These are phyloP conservation scores for Xylaria nigripes DNA, from an alignment of 495 filamentous ascomycete genomes.

Conservation along the genomic window DNA sequence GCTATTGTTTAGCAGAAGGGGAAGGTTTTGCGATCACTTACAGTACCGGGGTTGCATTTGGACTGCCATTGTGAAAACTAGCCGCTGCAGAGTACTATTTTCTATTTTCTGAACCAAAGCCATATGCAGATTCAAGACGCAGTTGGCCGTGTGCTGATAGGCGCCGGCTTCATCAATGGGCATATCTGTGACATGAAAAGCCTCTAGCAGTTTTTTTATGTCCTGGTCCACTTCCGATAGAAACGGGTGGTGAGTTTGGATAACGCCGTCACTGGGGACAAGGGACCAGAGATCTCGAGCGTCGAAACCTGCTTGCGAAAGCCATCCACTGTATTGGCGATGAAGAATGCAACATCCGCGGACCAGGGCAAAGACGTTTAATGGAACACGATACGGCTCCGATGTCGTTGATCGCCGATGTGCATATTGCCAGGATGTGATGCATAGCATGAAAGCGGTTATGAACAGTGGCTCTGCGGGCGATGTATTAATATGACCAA, in stretches of 20 bases:
- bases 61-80: constrained; percentile 11
- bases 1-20: not conserved
- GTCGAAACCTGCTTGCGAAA: constrained; percentile 5
- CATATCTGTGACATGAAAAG: constrained; percentile 1
- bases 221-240: not conserved
- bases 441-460: constrained; percentile 10
- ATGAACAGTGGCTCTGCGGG: constrained; percentile 2
- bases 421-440: constrained; percentile 8
- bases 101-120: not conserved
- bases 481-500: not conserved
- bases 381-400: constrained; percentile 7
- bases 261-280: not conserved
- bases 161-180: not conserved
- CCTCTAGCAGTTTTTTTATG: constrained; percentile 3
- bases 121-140: not conserved
- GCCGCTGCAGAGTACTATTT: not conserved
- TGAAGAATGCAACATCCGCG: constrained; percentile 9
- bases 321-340: not conserved
- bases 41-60: constrained; percentile 3
- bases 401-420: not conserved
- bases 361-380: constrained; percentile 6
- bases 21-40: not conserved
- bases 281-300: not conserved
- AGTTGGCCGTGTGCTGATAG: constrained; percentile 4
- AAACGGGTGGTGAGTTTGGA: not conserved